These are phyloP conservation scores for Fomitopsis betulina DNA, from an alignment of 1,284 basidiomycete species.

Conservation along the genomic window DNA sequence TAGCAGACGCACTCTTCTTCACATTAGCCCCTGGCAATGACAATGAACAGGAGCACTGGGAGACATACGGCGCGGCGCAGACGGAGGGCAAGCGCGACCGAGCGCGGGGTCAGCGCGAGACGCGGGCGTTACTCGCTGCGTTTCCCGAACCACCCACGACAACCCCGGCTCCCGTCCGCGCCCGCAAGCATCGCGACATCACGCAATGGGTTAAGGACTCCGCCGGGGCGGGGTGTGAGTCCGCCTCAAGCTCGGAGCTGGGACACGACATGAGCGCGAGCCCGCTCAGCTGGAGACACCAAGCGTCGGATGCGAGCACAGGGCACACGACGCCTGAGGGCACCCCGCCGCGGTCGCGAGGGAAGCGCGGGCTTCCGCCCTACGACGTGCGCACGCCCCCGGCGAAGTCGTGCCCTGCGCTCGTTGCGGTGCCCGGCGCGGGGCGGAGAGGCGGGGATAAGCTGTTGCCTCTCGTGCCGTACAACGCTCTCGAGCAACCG, in stretches of 20 bases:
- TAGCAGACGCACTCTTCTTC: not conserved
- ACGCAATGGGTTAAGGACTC: not conserved
- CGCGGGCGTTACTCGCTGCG: not conserved
- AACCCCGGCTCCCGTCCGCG: not conserved
- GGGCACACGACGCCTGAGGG: not conserved
- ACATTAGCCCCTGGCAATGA: not conserved
- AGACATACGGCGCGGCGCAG: not conserved
- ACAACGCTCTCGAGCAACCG: not conserved
- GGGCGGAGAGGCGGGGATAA: not conserved
- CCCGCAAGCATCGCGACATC: not conserved
- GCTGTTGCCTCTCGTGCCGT: not conserved
- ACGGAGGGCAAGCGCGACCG: not conserved
- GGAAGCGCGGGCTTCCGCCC: not conserved
- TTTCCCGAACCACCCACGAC: not conserved
- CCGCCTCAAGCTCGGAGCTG: not conserved
- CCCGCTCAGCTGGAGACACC: not conserved
- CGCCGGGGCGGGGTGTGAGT: not conserved
- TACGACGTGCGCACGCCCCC: not conserved
- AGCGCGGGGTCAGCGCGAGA: not conserved
- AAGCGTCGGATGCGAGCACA: not conserved
- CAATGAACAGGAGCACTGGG: not conserved
- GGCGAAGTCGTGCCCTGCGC: not conserved
- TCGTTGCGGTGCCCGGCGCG: not conserved
- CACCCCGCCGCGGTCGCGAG: not conserved
- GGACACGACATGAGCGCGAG: not conserved